These are phyloP conservation scores for Allantophomopsis lycopodina DNA, from an alignment of 2,329 filamentous ascomycete genomes.

Conservation along the genomic window DNA sequence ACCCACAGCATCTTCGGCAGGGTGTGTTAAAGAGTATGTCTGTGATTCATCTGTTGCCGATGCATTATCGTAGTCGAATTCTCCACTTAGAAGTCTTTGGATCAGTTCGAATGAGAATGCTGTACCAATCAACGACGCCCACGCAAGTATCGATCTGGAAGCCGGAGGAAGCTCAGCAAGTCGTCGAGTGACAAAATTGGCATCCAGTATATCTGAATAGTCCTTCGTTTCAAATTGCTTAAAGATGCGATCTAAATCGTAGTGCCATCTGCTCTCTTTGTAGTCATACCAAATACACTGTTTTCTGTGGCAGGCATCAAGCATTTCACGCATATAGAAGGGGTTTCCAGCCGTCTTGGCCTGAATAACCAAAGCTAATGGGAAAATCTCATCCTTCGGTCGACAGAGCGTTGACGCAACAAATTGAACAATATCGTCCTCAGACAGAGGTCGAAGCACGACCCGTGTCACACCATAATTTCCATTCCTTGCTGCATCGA, in stretches of 20 bases:
- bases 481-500: conserved; percentile 32
- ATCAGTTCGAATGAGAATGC: conserved; percentile 76
- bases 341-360: conserved; percentile 82
- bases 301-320: conserved; percentile 74
- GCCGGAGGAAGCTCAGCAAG: conserved; percentile 62
- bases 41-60: conserved; percentile 19
- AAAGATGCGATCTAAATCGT: conserved; percentile 75
- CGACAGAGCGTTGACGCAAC: conserved; percentile 72
- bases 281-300: conserved; percentile 89
- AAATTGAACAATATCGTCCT: conserved; percentile 71
- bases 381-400: conserved; percentile 55
- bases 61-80: conserved; percentile 49
- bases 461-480: conserved; percentile 54
- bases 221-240: conserved; percentile 69
- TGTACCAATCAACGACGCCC: conserved; percentile 72
- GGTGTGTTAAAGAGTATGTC: conserved; percentile 26
- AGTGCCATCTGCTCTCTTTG: conserved; percentile 69
- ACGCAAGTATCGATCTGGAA: conserved; percentile 68
- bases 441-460: conserved; percentile 56
- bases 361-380: conserved; percentile 72
- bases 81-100: conserved; percentile 60
- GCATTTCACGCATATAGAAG: conserved; percentile 84
- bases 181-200: conserved; percentile 67
- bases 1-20: conserved; percentile 54
- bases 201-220: conserved; percentile 68